These are phyloP conservation scores for Spinacia oleracea DNA, from an alignment of 179 eudicot genomes.

Conservation along the genomic window DNA sequence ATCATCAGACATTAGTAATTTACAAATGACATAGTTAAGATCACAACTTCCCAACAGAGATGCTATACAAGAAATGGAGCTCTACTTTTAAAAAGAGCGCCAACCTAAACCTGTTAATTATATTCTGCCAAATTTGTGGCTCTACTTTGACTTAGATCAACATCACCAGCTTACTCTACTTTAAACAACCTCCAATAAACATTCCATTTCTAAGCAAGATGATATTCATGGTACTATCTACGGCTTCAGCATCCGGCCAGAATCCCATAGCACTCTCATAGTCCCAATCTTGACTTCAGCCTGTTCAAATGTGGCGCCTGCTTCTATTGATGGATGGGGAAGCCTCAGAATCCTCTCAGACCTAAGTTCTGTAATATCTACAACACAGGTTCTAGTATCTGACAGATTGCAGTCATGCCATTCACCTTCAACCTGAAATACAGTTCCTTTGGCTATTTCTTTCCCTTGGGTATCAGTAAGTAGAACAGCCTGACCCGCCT, in stretches of 20 bases:
- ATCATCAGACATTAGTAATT: too few relatives aligned
- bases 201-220: neutral
- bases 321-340: conserved; percentile 53
- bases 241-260: conserved; percentile 41
- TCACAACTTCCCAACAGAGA: neutral
- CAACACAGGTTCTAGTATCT: conserved; percentile 62
- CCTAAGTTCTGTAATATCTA: conserved; percentile 61
- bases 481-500: conserved; percentile 63
- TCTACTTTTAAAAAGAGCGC: neutral
- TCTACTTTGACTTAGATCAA: conserved; percentile 2
- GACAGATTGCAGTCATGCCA: conserved; percentile 61
- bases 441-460: conserved; percentile 73
- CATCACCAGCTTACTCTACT: neutral
- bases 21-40: too few relatives aligned
- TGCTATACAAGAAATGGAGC: conserved; percentile 12
- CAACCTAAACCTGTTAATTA: neutral
- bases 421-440: conserved; percentile 62
- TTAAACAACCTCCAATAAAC: neutral
- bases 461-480: conserved; percentile 52
- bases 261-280: conserved; percentile 73
- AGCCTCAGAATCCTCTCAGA: conserved; percentile 46
- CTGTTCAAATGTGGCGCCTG: conserved; percentile 55
- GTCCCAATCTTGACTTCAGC: conserved; percentile 54
- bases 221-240: neutral
- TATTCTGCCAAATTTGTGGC: neutral